Evolutionary conservation across 768 basidiomycete genomes (phyloP).

Genomic region (Tulasnella sp.): DNA sequence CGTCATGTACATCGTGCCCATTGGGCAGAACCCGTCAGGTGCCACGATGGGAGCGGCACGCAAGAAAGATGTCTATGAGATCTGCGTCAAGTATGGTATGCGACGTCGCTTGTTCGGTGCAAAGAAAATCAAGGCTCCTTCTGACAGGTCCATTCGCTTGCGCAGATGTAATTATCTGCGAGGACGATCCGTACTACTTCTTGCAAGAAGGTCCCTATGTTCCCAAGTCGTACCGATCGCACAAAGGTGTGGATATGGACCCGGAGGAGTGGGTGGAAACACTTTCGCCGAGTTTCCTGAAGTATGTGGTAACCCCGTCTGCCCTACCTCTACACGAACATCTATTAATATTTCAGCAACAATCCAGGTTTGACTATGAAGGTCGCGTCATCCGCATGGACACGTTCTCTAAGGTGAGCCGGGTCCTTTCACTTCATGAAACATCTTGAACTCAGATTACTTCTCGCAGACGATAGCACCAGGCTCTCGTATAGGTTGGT

Average conservation of each 20-base stretch:
- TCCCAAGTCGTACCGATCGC: constrained; percentile 30
- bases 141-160: constrained; percentile 1
- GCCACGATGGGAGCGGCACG: constrained; percentile 49
- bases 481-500: constrained; percentile 68
- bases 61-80: constrained; percentile 71
- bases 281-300: constrained; percentile 53
- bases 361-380: constrained; percentile 52
- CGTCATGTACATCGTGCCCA: constrained; percentile 63
- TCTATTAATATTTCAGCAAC: constrained; percentile 23
- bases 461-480: constrained; percentile 58
- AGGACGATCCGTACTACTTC: constrained; percentile 79
- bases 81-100: constrained; percentile 70
- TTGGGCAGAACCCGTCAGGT: constrained; percentile 82
- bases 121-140: too few relatives aligned
- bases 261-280: constrained; percentile 40
- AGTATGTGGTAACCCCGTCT: constrained; percentile 27
- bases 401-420: constrained; percentile 58
- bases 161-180: constrained; percentile 62
- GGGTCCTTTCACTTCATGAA: not conserved
- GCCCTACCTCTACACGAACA: not conserved
- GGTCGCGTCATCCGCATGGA: constrained; percentile 79
- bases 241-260: constrained; percentile 27
- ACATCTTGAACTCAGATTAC: constrained; percentile 11
- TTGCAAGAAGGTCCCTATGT: constrained; percentile 51
- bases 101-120: not conserved